phyloP scores from a whole-genome alignment of 2,329 filamentous ascomycete species.

The Rhinocladiella similis region DNA sequence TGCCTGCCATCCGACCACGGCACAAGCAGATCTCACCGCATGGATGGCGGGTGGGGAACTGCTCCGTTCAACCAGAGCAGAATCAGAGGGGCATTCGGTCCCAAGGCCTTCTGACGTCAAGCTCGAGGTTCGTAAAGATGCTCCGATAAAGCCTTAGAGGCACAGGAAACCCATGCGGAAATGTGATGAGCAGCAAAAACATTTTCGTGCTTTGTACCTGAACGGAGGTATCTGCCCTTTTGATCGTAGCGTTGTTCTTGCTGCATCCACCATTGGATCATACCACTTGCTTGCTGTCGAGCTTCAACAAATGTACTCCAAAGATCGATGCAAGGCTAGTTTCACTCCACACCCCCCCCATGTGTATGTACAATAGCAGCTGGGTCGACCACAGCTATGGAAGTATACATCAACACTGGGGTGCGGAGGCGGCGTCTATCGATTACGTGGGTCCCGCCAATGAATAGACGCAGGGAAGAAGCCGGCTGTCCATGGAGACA shows the following conservation, averaged over 20 bases:
- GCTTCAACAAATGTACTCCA: not conserved
- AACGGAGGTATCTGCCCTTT: slow-evolving; percentile 41
- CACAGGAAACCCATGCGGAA: too few relatives aligned
- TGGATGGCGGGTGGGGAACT: not conserved
- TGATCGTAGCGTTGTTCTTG: slow-evolving; percentile 33
- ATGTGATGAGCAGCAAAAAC: not conserved
- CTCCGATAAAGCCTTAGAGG: too few relatives aligned
- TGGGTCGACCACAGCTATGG: not conserved
- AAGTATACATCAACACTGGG: not conserved
- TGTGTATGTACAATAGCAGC: not conserved
- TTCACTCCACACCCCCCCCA: not conserved
- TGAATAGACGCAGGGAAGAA: not conserved
- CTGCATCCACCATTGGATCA: too few relatives aligned
- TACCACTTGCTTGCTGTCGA: not conserved
- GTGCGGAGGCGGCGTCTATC: not conserved
- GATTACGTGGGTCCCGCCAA: not conserved
- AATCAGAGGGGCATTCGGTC: not conserved
- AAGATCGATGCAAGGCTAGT: not conserved
- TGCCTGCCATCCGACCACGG: too few relatives aligned
- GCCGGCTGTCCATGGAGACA: too few relatives aligned
- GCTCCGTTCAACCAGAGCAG: not conserved
- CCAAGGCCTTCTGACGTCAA: not conserved
- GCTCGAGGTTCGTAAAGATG: not conserved
- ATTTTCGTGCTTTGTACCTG: slow-evolving; percentile 21
- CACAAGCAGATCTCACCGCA: not conserved